phyloP scores from a whole-genome alignment of 345 rosid species.

The Aurinia saxatilis region DNA sequence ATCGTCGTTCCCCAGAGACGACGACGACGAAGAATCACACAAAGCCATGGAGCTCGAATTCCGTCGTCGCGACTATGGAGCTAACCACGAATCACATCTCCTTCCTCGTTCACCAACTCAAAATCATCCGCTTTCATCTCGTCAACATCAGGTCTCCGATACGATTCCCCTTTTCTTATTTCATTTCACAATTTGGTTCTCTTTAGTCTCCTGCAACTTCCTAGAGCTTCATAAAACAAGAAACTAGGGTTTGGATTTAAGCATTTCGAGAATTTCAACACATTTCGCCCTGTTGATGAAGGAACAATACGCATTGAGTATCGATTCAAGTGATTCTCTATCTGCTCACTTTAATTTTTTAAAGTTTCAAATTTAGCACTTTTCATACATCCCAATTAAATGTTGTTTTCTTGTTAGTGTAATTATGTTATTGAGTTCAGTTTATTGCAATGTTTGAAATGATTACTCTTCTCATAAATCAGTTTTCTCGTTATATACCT shows the following conservation, averaged over 20 bases:
- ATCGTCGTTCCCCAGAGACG: conserved; percentile 2
- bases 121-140: conserved; percentile 55
- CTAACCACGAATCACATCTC: conserved; percentile 35
- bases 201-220: neutral
- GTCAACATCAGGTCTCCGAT: conserved; percentile 35
- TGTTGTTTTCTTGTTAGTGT: neutral
- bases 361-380: too few relatives aligned
- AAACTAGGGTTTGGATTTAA: neutral
- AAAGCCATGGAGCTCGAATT: conserved; percentile 46
- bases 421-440: neutral
- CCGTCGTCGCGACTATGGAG: conserved; percentile 54
- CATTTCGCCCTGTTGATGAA: neutral
- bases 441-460: neutral
- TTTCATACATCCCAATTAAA: too few relatives aligned
- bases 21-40: conserved; percentile 6
- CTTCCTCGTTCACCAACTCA: conserved; percentile 48
- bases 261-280: neutral
- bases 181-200: neutral
- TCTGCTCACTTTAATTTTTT: neutral
- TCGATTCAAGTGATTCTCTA: neutral
- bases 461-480: neutral
- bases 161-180: neutral
- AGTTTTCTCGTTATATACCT: too few relatives aligned
- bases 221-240: neutral
- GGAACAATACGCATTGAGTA: neutral